Evolutionary conservation across 208 protist species (phyloP).

Genomic region (Leishmania turanica): DNA sequence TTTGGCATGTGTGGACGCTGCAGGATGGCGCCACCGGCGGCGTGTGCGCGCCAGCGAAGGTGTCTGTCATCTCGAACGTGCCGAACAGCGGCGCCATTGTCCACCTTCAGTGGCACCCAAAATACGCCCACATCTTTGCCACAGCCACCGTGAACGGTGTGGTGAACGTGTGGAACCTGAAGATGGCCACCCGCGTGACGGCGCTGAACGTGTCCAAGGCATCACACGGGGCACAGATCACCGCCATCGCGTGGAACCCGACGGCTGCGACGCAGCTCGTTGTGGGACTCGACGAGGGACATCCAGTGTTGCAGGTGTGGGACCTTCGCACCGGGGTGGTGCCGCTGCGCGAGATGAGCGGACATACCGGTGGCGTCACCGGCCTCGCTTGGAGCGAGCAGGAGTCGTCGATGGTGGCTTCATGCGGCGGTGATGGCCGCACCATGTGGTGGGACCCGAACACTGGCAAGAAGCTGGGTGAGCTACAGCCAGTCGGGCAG

Average conservation of each 20-base stretch:
- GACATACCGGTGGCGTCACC: slow-evolving; percentile 92
- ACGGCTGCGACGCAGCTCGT: slow-evolving; percentile 91
- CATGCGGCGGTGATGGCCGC: slow-evolving; percentile 93
- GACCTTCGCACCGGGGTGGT: slow-evolving; percentile 94
- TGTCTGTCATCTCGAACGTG: slow-evolving; percentile 74
- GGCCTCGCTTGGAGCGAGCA: slow-evolving; percentile 93
- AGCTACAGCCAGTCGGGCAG: slow-evolving; percentile 66
- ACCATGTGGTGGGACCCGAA: slow-evolving; percentile 95
- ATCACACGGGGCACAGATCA: slow-evolving; percentile 52
- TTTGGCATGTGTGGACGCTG: slow-evolving; percentile 93
- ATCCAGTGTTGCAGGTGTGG: slow-evolving; percentile 96
- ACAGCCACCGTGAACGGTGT: slow-evolving; percentile 86
- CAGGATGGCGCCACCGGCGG: slow-evolving; percentile 69
- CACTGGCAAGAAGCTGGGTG: slow-evolving; percentile 67
- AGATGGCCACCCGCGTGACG: slow-evolving; percentile 83
- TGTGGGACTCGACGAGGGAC: slow-evolving; percentile 90
- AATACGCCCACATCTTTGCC: slow-evolving; percentile 94
- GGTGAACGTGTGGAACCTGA: slow-evolving; percentile 96
- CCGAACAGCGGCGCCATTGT: slow-evolving; percentile 47
- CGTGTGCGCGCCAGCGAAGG: slow-evolving; percentile 32
- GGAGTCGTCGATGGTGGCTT: slow-evolving; percentile 92
- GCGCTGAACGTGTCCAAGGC: slow-evolving; percentile 84
- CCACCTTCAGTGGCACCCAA: slow-evolving; percentile 83
- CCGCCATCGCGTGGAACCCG: slow-evolving; percentile 96
- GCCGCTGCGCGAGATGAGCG: slow-evolving; percentile 79